Percentiles rank a stretch among this genome's conserved stretches.
These are phyloP conservation scores for Poronia punctata DNA, from an alignment of 495 filamentous ascomycete species.

Conservation along the genomic window DNA sequence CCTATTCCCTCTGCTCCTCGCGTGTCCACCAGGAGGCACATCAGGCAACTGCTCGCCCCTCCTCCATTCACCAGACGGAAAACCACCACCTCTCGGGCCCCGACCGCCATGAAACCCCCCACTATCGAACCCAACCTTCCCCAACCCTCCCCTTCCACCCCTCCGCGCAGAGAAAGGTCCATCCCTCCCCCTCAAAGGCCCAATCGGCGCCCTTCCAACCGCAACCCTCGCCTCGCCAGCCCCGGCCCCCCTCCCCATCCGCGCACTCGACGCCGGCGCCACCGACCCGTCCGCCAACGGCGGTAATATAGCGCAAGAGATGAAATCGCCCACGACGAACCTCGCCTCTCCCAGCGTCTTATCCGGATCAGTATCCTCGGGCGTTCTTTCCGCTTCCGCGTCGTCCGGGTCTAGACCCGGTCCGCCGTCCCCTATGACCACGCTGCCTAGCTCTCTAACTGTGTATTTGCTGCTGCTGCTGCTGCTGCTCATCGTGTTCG, in stretches of 20 bases:
- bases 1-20: conserved; percentile 12
- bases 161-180: conserved; percentile 13
- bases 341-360: conserved; percentile 67
- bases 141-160: conserved; percentile 28
- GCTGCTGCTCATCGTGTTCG: no score
- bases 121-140: conserved; percentile 17
- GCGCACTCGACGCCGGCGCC: conserved; percentile 42
- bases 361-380: conserved; percentile 35
- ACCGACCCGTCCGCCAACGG: conserved; percentile 70
- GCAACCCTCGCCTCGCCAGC: conserved; percentile 26
- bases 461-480: conserved; percentile 58
- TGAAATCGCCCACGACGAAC: conserved; percentile 85
- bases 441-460: conserved; percentile 69
- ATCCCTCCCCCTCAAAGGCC: conserved; percentile 21
- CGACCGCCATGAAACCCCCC: conserved; percentile 6
- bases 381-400: conserved; percentile 12
- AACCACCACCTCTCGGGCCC: conserved; percentile 22
- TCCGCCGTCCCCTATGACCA: conserved; percentile 65
- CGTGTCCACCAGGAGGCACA: conserved; percentile 14
- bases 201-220: conserved; percentile 34
- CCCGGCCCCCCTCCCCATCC: conserved; percentile 31
- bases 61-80: conserved; percentile 54
- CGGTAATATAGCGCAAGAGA: conserved; percentile 72
- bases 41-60: conserved; percentile 51
- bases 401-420: conserved; percentile 32